Evolutionary conservation across 2,329 filamentous ascomycete genomes (phyloP).

Genomic region (Aspergillus latus): DNA sequence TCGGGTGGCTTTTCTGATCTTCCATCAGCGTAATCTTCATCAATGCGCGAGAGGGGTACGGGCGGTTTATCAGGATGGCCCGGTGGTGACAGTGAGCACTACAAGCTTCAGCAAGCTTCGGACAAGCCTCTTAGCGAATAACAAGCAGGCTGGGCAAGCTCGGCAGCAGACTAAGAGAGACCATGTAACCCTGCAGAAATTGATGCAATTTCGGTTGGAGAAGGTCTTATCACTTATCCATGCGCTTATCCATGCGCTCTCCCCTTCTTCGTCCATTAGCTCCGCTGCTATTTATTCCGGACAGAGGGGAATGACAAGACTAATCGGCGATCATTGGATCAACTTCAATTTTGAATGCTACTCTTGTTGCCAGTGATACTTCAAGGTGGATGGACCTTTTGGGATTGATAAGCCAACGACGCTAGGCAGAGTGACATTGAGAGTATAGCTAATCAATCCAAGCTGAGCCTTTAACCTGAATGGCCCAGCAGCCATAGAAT

Average conservation of each 20-base stretch:
- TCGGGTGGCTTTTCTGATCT: too few species aligned
- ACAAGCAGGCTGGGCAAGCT: background rate
- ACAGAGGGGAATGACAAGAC: too few species aligned
- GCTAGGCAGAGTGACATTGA: too few species aligned
- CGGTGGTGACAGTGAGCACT: background rate
- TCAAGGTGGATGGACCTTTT: too few species aligned
- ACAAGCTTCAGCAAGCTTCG: conserved; percentile 3
- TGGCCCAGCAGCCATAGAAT: too few species aligned
- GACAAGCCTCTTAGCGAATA: conserved; percentile 5
- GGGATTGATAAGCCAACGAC: too few species aligned
- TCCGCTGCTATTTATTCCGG: too few species aligned
- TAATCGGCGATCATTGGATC: too few species aligned
- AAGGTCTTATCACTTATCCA: background rate
- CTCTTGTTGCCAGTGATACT: too few species aligned
- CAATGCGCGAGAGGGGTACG: background rate
- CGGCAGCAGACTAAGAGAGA: background rate
- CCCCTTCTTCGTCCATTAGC: background rate
- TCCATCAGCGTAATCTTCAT: background rate
- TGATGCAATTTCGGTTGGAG: background rate
- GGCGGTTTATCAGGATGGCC: background rate
- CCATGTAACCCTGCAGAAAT: background rate
- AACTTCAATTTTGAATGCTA: too few species aligned
- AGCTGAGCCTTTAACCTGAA: too few species aligned
- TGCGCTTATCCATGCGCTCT: background rate
- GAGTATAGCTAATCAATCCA: too few species aligned